Evolutionary conservation across 2,329 filamentous ascomycete genomes (phyloP), one percentile per base, ranked within the genome.

Genomic region (Epichloe amarillans): DNA sequence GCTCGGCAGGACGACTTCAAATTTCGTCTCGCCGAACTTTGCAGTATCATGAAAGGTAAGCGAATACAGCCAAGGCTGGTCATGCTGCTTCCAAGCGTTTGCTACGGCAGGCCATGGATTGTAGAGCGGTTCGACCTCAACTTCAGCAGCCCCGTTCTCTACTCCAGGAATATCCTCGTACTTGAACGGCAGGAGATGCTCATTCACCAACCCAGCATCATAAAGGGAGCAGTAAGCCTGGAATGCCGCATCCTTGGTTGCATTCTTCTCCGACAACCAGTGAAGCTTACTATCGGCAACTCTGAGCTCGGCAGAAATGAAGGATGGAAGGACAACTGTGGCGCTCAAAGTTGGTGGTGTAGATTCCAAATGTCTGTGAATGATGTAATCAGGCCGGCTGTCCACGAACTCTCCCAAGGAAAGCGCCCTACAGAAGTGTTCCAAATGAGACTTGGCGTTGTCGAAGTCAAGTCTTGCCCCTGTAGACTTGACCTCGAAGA

Each of bases 191-290:
- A 95, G 71, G 0, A 96, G 67, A 58, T 95, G 75, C 14, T 94
- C 79, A 54, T 87, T 89, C 1, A 97, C 66, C 5, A 96, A 69
- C 0, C 84, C 84, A 26, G 77, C 83, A 7, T 77, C 58, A 61
- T 91, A 82, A 0, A 97, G 71, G 5, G 72, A 72, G 21, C 78
- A 67, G 60, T 90, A 95, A 1, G 89, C 86, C 60, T 87, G 79
- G 54, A 95, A 93, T 0, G 88, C 85, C 1, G 84, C 88, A 64
- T 96, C 91, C 60, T 85, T 88, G 57, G 73, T 81, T 0, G 89
- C 88, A 57, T 80, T 81, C 52, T 73, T 77, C 59, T 93, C 83
- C 0, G 82, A 86, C 11, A 57, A 65, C 89, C 89, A 96, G n/a
- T 63, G 46, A 0, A 41, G 51, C 11, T 54, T 50, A 15, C 65